These are phyloP conservation scores for Chlorencoelia australis DNA, from an alignment of 2,329 filamentous ascomycete species.

Conservation along the genomic window DNA sequence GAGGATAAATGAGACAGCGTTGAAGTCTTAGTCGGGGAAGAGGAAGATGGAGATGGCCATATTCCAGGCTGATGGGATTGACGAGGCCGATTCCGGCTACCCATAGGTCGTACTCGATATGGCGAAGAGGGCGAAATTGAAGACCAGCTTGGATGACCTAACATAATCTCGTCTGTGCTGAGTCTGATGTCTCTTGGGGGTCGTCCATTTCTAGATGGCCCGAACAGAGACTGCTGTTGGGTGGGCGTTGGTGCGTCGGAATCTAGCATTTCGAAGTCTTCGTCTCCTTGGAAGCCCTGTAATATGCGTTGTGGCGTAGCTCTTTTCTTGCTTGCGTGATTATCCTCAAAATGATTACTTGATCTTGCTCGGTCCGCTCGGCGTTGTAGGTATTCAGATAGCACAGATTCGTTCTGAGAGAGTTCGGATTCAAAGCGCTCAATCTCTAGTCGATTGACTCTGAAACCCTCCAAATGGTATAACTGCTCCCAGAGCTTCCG, in stretches of 20 bases:
- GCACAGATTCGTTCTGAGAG: constrained; percentile 32
- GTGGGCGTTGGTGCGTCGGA: constrained; percentile 19
- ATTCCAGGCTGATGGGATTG: constrained; percentile 6
- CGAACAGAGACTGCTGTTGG: constrained; percentile 21
- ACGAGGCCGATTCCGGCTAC: too few species aligned
- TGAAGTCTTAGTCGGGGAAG: constrained; percentile 3
- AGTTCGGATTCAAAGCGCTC: constrained; percentile 59
- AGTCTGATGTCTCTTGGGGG: constrained; percentile 2
- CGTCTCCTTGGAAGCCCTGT: constrained; percentile 28
- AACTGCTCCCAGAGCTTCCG: constrained; percentile 76
- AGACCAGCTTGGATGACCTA: constrained; percentile 1
- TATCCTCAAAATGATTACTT: constrained; percentile 29
- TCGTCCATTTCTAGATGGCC: constrained; percentile 8
- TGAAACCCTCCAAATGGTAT: constrained; percentile 82
- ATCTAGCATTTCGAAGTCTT: constrained; percentile 40
- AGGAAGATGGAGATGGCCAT: too few species aligned
- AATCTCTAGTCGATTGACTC: constrained; percentile 56
- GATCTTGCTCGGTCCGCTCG: constrained; percentile 13
- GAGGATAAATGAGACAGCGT: constrained; percentile 17
- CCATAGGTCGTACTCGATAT: too few species aligned
- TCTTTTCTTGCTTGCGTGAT: constrained; percentile 45
- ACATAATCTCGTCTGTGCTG: constrained; percentile 3
- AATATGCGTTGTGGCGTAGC: constrained; percentile 34
- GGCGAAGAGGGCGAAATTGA: too few species aligned
- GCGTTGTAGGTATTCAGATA: too few species aligned